These are phyloP conservation scores for Periconia sp. DNA, from an alignment of 2,329 filamentous ascomycete species.

Conservation along the genomic window DNA sequence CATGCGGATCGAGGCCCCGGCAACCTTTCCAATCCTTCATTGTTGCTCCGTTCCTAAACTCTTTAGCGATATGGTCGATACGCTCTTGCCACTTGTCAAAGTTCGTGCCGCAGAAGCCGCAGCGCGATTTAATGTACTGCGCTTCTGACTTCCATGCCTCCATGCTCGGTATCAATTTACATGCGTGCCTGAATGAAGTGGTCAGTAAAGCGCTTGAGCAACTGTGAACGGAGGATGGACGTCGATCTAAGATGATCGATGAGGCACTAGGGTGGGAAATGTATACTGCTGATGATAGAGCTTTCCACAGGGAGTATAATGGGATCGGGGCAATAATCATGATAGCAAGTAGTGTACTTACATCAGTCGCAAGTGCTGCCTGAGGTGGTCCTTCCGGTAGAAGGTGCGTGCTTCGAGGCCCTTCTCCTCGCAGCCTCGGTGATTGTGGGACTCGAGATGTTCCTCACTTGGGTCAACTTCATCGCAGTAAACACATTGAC, in stretches of 20 bases:
- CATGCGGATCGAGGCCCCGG: constrained; percentile 57
- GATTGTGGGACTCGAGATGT: constrained; percentile 66
- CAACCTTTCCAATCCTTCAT: constrained; percentile 64
- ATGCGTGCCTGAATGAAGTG: constrained; percentile 51
- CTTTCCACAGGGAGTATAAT: neutral
- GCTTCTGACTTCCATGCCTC: constrained; percentile 68
- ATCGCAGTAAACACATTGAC: constrained; percentile 66
- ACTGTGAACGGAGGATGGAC: too few species aligned
- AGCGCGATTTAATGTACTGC: constrained; percentile 60
- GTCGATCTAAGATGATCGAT: too few species aligned
- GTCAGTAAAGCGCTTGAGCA: too few species aligned
- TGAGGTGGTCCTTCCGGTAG: constrained; percentile 67
- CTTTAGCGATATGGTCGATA: constrained; percentile 59
- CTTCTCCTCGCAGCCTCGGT: constrained; percentile 70
- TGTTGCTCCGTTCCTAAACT: constrained; percentile 59
- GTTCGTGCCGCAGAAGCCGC: constrained; percentile 58
- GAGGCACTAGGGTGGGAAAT: too few species aligned
- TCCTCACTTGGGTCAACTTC: constrained; percentile 59
- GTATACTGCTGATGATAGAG: too few species aligned
- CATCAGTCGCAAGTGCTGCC: constrained; percentile 66
- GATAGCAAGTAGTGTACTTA: constrained; percentile 13
- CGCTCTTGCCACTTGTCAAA: constrained; percentile 60
- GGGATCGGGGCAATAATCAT: too few species aligned
- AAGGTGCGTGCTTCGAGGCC: constrained; percentile 67
- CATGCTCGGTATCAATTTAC: constrained; percentile 67